Conservation (phyloP, 352 stramenopile genomes). For the Thraustochytrium sp. region DNA sequence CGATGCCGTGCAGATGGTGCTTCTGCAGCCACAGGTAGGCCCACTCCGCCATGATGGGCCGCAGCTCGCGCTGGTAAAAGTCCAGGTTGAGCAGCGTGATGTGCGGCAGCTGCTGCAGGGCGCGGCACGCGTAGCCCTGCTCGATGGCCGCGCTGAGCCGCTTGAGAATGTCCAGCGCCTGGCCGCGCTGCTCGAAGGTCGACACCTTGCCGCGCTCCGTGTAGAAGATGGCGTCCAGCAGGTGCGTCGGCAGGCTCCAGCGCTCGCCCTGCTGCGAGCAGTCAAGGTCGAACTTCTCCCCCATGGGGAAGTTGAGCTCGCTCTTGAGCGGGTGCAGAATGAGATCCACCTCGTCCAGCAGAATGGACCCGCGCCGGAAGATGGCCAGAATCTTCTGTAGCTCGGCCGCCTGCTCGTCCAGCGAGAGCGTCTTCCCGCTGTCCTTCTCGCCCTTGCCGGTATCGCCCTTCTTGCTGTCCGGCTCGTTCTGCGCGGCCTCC, state of each 20-base stretch:
- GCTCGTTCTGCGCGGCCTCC: background rate
- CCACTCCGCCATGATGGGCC: conserved; percentile 68
- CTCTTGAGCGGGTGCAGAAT: conserved; percentile 77
- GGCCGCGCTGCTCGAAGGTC: conserved; percentile 41
- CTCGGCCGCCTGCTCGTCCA: conserved; percentile 59
- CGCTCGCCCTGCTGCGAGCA: conserved; percentile 64
- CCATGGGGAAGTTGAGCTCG: conserved; percentile 83
- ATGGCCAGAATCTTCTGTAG: conserved; percentile 67
- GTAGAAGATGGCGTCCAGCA: conserved; percentile 70
- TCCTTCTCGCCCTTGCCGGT: background rate
- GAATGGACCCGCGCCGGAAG: conserved; percentile 72
- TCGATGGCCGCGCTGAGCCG: conserved; percentile 60
- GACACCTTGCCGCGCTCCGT: background rate
- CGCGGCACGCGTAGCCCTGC: conserved; percentile 65
- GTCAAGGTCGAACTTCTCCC: conserved; percentile 80
- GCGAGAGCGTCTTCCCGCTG: background rate
- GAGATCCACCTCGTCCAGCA: conserved; percentile 85
- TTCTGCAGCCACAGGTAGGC: conserved; percentile 66
- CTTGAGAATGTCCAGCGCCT: conserved; percentile 49
- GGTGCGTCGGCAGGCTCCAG: conserved; percentile 76
- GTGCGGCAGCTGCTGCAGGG: conserved; percentile 75
- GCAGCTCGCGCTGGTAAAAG: conserved; percentile 71
- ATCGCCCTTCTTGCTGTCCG: background rate
- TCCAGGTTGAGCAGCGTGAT: conserved; percentile 76
- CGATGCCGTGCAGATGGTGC: conserved; percentile 44